Conservation (phyloP, 2,329 filamentous ascomycete species). For the Rhinocladiella mackenziei region DNA sequence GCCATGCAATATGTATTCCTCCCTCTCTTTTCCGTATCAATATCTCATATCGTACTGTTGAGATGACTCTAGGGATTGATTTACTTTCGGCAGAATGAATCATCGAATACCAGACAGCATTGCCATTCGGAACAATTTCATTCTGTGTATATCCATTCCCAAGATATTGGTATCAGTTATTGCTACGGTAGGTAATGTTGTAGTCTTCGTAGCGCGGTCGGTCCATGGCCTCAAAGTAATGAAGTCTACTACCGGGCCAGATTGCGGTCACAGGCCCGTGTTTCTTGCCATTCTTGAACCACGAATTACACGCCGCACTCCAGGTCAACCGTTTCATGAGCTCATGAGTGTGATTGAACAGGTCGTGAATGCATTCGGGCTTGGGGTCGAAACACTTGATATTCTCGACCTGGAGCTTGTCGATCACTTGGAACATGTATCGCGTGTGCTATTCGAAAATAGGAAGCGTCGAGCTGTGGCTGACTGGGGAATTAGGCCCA, state of each 20-base stretch:
- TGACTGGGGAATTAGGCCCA: conserved; percentile 28
- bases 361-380: conserved; percentile 4
- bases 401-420: conserved; percentile 26
- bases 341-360: conserved; percentile 7
- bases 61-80: background rate
- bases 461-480: conserved; percentile 29
- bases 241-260: conserved; percentile 11
- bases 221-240: conserved; percentile 32
- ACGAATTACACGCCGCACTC: conserved; percentile 10
- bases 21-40: too few species aligned
- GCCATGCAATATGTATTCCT: too few species aligned
- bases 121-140: conserved; percentile 2
- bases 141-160: conserved; percentile 35
- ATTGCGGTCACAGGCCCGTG: conserved; percentile 5
- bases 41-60: too few species aligned
- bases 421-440: conserved; percentile 27
- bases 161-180: conserved; percentile 41
- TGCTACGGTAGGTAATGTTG: conserved; percentile 35
- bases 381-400: conserved; percentile 18
- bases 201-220: conserved; percentile 36
- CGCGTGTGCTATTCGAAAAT: conserved; percentile 26
- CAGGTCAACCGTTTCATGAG: conserved; percentile 9
- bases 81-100: conserved; percentile 3
- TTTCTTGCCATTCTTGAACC: conserved; percentile 22
- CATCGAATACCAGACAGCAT: conserved; percentile 11